Percentiles rank a stretch among this genome's conserved stretches.
Conservation (phyloP, 2,329 filamentous ascomycete genomes). For the Ophiosphaerella korrae region DNA sequence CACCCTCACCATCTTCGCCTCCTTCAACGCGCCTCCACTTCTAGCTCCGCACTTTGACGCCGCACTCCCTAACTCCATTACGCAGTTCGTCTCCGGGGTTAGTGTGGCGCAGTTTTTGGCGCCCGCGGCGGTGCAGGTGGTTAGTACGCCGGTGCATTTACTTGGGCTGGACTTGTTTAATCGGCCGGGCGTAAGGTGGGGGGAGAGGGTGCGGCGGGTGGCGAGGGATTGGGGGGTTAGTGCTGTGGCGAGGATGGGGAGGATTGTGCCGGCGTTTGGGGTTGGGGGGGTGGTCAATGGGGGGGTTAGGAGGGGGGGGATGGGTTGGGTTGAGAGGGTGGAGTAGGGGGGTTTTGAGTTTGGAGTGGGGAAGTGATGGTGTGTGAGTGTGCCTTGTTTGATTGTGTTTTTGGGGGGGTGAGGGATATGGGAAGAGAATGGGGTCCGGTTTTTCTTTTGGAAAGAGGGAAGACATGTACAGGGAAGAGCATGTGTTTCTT, state of each 20-base stretch:
- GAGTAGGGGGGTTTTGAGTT: not conserved
- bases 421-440: no score
- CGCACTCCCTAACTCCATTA: no score
- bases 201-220: conserved; percentile 68
- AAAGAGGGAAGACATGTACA: no score
- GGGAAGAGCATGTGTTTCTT: no score
- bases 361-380: no score
- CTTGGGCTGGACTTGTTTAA: conserved; percentile 89
- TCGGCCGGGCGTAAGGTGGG: conserved; percentile 57
- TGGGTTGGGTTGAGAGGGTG: conserved; percentile 52
- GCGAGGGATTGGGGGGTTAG: conserved; percentile 76
- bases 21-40: conserved; percentile 84
- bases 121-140: conserved; percentile 77
- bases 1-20: conserved; percentile 87
- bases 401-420: no score
- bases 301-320: conserved; percentile 69
- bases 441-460: no score
- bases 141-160: conserved; percentile 83
- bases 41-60: conserved; percentile 70
- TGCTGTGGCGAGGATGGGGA: conserved; percentile 44
- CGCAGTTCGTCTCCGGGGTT: conserved; percentile 50
- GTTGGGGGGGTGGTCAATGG: conserved; percentile 85
- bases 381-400: no score
- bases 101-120: conserved; percentile 76
- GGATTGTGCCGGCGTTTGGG: conserved; percentile 77